These are phyloP conservation scores for Penicillium bialowiezense DNA, from an alignment of 495 filamentous ascomycete genomes.

Conservation along the genomic window DNA sequence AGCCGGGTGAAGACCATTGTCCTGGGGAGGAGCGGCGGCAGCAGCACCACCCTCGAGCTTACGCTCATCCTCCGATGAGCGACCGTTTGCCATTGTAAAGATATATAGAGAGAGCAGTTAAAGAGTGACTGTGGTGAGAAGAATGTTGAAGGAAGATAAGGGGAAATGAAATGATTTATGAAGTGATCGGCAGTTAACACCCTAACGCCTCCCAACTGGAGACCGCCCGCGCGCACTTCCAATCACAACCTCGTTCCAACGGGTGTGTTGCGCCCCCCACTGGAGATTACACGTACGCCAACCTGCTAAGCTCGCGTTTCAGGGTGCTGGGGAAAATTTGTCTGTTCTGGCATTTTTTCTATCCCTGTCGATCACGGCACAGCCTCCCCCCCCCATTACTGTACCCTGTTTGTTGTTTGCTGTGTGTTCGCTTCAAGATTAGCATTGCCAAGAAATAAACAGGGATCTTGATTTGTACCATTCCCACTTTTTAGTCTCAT, in stretches of 20 bases:
- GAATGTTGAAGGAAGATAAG: slow-evolving; percentile 10
- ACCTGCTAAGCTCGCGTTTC: no score
- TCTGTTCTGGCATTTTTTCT: background rate
- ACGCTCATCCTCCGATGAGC: slow-evolving; percentile 32
- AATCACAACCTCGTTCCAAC: slow-evolving; percentile 4
- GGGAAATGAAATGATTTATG: slow-evolving; percentile 17
- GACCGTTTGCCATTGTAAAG: slow-evolving; percentile 30
- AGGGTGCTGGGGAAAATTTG: no score
- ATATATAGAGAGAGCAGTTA: slow-evolving; percentile 14
- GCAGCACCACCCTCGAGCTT: slow-evolving; percentile 30
- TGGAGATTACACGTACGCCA: slow-evolving; percentile 6
- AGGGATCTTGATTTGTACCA: no score
- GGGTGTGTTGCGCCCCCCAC: background rate
- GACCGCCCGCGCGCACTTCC: slow-evolving; percentile 1
- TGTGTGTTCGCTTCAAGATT: no score
- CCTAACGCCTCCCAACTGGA: background rate
- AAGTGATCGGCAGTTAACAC: slow-evolving; percentile 11
- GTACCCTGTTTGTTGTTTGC: background rate
- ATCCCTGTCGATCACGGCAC: slow-evolving; percentile 9
- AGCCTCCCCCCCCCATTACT: background rate
- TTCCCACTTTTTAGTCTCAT: no score
- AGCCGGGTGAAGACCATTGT: slow-evolving; percentile 62
- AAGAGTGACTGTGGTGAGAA: slow-evolving; percentile 35
- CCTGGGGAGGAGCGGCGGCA: slow-evolving; percentile 18
- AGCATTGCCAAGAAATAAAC: no score